Conservation (phyloP, 1,284 basidiomycete species). For the Schizophyllum amplum region DNA sequence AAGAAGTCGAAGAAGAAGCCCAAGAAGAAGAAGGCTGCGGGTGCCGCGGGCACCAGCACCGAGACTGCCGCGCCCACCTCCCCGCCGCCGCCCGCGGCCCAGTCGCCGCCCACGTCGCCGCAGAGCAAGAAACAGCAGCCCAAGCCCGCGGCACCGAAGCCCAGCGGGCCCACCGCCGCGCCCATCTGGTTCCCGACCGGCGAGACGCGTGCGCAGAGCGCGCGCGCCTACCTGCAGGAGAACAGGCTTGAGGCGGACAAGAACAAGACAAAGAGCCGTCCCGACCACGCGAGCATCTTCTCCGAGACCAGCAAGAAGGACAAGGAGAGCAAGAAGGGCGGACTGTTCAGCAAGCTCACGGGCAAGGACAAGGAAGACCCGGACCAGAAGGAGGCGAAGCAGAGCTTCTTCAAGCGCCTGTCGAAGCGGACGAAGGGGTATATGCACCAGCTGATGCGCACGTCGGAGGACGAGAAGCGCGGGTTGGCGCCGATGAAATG, state of each 20-base stretch:
- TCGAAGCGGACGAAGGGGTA: conserved; percentile 47
- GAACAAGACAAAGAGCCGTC: conserved; percentile 61
- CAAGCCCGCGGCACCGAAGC: conserved; percentile 30
- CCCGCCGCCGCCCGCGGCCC: conserved; percentile 12
- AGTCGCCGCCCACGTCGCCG: conserved; percentile 11
- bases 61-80: conserved; percentile 13
- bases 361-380: conserved; percentile 25
- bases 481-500: conserved; percentile 60
- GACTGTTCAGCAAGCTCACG: conserved; percentile 42
- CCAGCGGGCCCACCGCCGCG: conserved; percentile 35
- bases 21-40: conserved; percentile 44
- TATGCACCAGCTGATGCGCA: conserved; percentile 59
- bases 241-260: conserved; percentile 31
- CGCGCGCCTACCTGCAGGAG: conserved; percentile 54
- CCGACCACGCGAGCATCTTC: conserved; percentile 44
- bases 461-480: conserved; percentile 46
- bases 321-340: conserved; percentile 31
- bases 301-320: conserved; percentile 17
- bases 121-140: conserved; percentile 17
- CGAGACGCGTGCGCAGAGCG: conserved; percentile 49
- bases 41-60: conserved; percentile 16
- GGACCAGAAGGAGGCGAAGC: conserved; percentile 34
- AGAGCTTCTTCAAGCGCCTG: conserved; percentile 47
- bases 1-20: conserved; percentile 66
- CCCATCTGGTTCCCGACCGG: conserved; percentile 24